Conservation (phyloP, 306 rosid genomes). For the Trifolium pratense region DNA sequence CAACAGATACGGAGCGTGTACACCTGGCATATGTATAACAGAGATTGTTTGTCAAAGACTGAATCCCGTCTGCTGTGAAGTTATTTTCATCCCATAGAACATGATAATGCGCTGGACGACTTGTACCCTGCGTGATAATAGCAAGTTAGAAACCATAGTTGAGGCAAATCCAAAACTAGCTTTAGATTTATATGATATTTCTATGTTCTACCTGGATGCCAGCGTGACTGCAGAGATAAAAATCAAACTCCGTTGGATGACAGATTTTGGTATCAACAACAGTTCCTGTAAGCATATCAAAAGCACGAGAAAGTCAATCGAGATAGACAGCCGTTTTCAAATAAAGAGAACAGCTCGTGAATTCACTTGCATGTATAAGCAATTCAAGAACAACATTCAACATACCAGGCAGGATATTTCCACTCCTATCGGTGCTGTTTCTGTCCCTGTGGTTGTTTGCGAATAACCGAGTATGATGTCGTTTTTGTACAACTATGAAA, state of each 20-base stretch:
- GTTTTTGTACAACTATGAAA: slow-evolving; percentile 88
- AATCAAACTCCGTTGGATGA: slow-evolving; percentile 95
- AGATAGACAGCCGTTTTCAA: background rate
- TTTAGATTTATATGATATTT: too few species aligned
- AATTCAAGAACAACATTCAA: background rate
- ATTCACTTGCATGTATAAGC: background rate
- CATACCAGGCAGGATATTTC: slow-evolving; percentile 91
- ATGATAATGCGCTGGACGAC: slow-evolving; percentile 98
- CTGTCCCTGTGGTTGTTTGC: slow-evolving; percentile 81
- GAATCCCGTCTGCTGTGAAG: slow-evolving; percentile 88
- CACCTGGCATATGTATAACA: slow-evolving; percentile 98
- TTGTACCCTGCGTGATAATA: slow-evolving; percentile 72
- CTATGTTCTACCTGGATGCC: slow-evolving; percentile 97
- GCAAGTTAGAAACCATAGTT: slow-evolving; percentile 23
- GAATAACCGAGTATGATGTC: slow-evolving; percentile 91
- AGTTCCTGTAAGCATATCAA: slow-evolving; percentile 60
- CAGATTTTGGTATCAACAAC: slow-evolving; percentile 94
- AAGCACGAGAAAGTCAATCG: background rate
- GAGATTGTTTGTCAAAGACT: slow-evolving; percentile 82
- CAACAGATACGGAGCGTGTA: slow-evolving; percentile 93
- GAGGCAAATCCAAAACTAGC: background rate
- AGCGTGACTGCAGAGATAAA: slow-evolving; percentile 93
- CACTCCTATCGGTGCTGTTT: slow-evolving; percentile 79
- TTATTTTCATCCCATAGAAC: slow-evolving; percentile 95
- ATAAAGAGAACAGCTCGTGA: background rate